Base-by-base conservation (phyloP, 805 yeast genomes). In the Kodamaea sagamina region DNA sequence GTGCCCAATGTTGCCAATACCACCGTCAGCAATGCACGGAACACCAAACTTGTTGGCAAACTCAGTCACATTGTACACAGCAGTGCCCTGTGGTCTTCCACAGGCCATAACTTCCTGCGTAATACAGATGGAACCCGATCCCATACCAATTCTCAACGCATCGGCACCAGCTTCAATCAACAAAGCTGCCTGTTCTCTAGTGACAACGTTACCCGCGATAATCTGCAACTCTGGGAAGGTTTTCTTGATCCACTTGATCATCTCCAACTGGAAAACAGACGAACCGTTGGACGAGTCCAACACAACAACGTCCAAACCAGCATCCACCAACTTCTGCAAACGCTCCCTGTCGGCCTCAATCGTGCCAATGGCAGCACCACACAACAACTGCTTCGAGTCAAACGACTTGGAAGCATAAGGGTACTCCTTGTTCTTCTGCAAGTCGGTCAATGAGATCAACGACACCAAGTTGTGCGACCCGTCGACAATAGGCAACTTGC, bases 31-130 rank as follows among this genome's bases (percentile, higher is more conserved):
- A 58, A 93, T 89, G 72, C 96, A 87, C 65, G 99, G 98, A 53
- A 93, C 96, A 66, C 99, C 99, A 64, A 92, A 93, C 67, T 82
- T 79, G 71, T 83, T 84, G 54, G 98, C 95, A 64, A 93, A 90
- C 75, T 92, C 90, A 52, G 93, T 78, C 43, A 93, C 99, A 54
- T 82, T 84, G 78, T 81, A 90, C 43, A 93, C 98, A 48, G 99
- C 99, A 54, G 98, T 89, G 74, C 98, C 99, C 77, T 93, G 99
- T 49, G 99, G 99, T 79, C 99, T 89, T 74, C 99, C 99, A 74
- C 97, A 95, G 41, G 99, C 99, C 99, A 93, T 93, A 48, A 93
- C 99, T 75, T 93, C 99, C 76, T 93, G 99, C 42, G 99, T 93
- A 66, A 93, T 93, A 80, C 99, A 93, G 67, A 95, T 95, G 50